Evolutionary conservation across 2,329 filamentous ascomycete genomes (phyloP).

Genomic region (Sclerotinia sclerotiorum): DNA sequence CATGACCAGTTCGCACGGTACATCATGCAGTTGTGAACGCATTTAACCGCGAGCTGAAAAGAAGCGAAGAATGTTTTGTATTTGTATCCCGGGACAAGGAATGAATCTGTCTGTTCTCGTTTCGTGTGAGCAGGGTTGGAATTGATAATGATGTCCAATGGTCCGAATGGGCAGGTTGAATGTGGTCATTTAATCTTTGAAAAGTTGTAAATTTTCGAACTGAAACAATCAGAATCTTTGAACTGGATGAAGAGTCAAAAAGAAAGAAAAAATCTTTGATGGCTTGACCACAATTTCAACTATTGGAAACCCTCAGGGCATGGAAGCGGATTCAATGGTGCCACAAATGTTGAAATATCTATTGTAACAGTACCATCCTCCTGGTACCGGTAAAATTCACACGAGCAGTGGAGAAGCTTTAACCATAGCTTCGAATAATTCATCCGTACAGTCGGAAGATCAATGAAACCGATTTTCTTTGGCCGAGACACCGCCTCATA

Average conservation of each 20-base stretch:
- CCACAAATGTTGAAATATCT: not conserved
- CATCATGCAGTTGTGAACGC: conserved; percentile 14
- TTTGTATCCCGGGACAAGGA: not conserved
- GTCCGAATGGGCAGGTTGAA: no score
- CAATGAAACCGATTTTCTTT: not conserved
- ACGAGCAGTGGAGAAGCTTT: not conserved
- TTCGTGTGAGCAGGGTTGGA: no score
- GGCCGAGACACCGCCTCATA: not conserved
- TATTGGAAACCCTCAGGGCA: not conserved
- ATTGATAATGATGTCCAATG: no score
- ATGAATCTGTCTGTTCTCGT: not conserved
- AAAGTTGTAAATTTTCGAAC: no score
- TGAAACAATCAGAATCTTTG: no score
- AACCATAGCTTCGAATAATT: not conserved
- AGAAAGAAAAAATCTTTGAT: no score
- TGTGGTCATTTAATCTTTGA: no score
- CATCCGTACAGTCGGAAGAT: not conserved
- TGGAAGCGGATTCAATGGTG: no score
- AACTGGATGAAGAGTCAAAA: no score
- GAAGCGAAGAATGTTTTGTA: not conserved
- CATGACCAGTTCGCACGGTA: not conserved
- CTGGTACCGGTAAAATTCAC: no score
- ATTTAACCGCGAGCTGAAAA: not conserved
- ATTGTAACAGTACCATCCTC: not conserved
- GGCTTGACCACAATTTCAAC: no score